These are phyloP conservation scores for Vittaforma corneae DNA, from an alignment of 371 early-diverging fungal species.

Conservation along the genomic window DNA sequence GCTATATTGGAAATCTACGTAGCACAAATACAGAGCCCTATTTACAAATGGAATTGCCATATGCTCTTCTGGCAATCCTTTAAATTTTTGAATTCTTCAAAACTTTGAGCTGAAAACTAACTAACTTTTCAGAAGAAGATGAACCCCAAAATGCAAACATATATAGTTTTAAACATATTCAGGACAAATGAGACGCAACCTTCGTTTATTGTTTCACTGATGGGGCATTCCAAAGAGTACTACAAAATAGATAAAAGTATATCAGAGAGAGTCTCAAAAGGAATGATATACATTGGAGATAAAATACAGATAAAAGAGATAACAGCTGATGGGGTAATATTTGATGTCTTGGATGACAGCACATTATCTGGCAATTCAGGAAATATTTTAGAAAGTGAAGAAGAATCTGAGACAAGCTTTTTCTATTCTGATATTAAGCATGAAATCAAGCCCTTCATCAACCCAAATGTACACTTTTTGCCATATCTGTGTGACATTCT, in stretches of 20 bases:
- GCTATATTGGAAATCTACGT: too few relatives aligned
- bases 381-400: not conserved
- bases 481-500: constrained; percentile 37
- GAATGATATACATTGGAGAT: constrained; percentile 24
- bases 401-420: too few relatives aligned
- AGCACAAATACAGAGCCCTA: too few relatives aligned
- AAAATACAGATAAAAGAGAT: constrained; percentile 1
- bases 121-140: not conserved
- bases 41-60: too few relatives aligned
- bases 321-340: constrained; percentile 15
- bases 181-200: not conserved
- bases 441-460: too few relatives aligned
- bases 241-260: constrained; percentile 10
- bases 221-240: not conserved
- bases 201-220: not conserved
- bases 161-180: constrained; percentile 1
- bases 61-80: too few relatives aligned
- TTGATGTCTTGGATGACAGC: constrained; percentile 5
- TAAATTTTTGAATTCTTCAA: too few relatives aligned
- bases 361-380: not conserved
- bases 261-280: constrained; percentile 13
- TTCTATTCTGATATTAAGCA: too few relatives aligned
- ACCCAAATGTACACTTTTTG: too few relatives aligned
- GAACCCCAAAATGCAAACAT: not conserved
- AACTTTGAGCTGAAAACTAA: too few relatives aligned